Evolutionary conservation across 768 basidiomycete species (phyloP).

Genomic region (Paxillus involutus): DNA sequence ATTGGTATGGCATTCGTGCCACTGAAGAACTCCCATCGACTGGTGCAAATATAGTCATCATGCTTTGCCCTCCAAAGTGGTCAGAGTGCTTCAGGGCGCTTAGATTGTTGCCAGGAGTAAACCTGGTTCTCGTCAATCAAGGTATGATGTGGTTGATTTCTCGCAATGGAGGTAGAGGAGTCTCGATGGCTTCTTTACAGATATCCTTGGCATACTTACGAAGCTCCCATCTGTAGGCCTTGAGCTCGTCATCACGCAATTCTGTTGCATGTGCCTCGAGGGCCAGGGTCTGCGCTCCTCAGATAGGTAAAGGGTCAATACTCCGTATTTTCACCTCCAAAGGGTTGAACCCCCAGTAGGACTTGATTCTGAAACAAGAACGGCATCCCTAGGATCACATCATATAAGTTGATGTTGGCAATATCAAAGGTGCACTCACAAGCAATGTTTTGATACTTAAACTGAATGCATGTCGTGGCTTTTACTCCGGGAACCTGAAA

Average conservation of each 20-base stretch:
- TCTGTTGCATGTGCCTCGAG: background rate
- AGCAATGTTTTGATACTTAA: constrained; percentile 19
- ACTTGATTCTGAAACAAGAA: constrained; percentile 36
- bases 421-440: constrained; percentile 33
- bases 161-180: constrained; percentile 25
- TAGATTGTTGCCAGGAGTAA: constrained; percentile 34
- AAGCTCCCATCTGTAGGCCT: constrained; percentile 14
- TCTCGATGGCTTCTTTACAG: constrained; percentile 28
- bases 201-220: constrained; percentile 21
- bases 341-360: constrained; percentile 28
- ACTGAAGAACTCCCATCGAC: constrained; percentile 29
- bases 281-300: constrained; percentile 5
- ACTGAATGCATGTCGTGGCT: constrained; percentile 1
- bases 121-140: constrained; percentile 30
- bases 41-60: constrained; percentile 28
- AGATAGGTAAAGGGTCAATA: constrained; percentile 8
- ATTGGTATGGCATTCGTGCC: constrained; percentile 32
- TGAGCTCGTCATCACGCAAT: background rate
- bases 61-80: constrained; percentile 27
- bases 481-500: constrained; percentile 30
- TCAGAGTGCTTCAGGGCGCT: constrained; percentile 35
- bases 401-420: constrained; percentile 37
- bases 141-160: constrained; percentile 37
- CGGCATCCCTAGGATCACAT: constrained; percentile 40
- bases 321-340: constrained; percentile 14